phyloP scores from a whole-genome alignment of 768 basidiomycete genomes.

The Lepiota venenata region DNA sequence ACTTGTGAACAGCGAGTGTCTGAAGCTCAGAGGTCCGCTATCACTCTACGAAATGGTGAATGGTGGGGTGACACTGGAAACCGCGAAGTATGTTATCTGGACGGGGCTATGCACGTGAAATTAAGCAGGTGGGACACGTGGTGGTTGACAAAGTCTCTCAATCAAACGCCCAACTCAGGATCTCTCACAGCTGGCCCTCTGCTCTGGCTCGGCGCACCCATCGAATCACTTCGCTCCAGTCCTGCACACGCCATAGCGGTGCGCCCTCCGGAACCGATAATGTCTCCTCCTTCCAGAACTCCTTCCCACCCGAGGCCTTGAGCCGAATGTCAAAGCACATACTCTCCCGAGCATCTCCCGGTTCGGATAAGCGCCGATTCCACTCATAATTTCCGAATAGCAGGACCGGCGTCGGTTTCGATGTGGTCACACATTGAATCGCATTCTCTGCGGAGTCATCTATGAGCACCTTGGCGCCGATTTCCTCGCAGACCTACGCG shows the following conservation, averaged over 20 bases:
- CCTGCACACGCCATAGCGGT: slow-evolving; percentile 49
- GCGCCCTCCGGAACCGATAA: slow-evolving; percentile 47
- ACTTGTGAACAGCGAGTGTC: background rate
- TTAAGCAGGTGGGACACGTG: background rate
- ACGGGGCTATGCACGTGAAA: slow-evolving; percentile 1
- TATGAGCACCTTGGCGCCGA: slow-evolving; percentile 64
- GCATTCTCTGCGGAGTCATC: slow-evolving; percentile 85
- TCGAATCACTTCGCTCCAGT: slow-evolving; percentile 59
- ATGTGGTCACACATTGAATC: slow-evolving; percentile 47
- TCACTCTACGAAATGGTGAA: background rate
- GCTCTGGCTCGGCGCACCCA: slow-evolving; percentile 33
- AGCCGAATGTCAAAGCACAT: slow-evolving; percentile 51
- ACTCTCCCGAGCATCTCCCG: slow-evolving; percentile 43
- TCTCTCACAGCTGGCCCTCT: slow-evolving; percentile 12
- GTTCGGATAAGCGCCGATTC: slow-evolving; percentile 57
- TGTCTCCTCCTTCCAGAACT: slow-evolving; percentile 56
- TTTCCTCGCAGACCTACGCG: slow-evolving; percentile 55
- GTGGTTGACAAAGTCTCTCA: too few relatives aligned
- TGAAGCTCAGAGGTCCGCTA: background rate
- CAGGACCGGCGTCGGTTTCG: slow-evolving; percentile 53
- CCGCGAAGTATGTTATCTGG: background rate
- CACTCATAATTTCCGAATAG: slow-evolving; percentile 78
- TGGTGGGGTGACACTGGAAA: background rate
- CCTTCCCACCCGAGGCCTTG: slow-evolving; percentile 40
- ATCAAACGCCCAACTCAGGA: background rate